Percentiles rank a stretch among this genome's conserved stretches.
Conservation (phyloP, 768 basidiomycete genomes). For the Suillus spraguei region DNA sequence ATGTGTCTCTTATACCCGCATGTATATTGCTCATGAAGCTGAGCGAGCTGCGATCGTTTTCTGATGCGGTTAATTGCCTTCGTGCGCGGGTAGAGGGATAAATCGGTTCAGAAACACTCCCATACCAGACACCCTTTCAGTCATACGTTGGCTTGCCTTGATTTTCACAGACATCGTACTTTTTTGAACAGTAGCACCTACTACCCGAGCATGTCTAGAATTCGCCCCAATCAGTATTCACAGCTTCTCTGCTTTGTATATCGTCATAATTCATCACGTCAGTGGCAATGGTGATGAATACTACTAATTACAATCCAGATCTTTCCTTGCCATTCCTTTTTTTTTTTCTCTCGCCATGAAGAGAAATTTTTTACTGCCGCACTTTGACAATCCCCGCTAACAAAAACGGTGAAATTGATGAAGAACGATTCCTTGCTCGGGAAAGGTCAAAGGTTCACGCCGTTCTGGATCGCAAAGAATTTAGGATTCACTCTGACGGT, state of each 20-base stretch:
- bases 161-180: conserved; percentile 53
- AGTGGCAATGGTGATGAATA: conserved; percentile 26
- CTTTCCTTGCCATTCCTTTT: conserved; percentile 21
- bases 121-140: conserved; percentile 62
- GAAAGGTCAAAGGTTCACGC: conserved; percentile 45
- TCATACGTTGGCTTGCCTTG: conserved; percentile 66
- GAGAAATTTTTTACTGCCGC: conserved; percentile 19
- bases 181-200: conserved; percentile 49
- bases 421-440: conserved; percentile 51
- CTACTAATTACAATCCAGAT: conserved; percentile 13
- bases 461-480: conserved; percentile 14
- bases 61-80: conserved; percentile 14
- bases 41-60: conserved; percentile 9
- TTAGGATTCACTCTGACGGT: conserved; percentile 15
- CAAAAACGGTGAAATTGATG: conserved; percentile 60
- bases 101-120: conserved; percentile 37
- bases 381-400: conserved; percentile 30
- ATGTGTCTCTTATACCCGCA: conserved; percentile 31
- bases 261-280: conserved; percentile 64
- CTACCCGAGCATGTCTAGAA: conserved; percentile 15
- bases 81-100: conserved; percentile 34
- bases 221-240: conserved; percentile 13
- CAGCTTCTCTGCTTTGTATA: conserved; percentile 41
- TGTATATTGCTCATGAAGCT: conserved; percentile 20
- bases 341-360: conserved; percentile 20